Base-by-base conservation (phyloP, 352 stramenopile species). In the Phytophthora europaea region DNA sequence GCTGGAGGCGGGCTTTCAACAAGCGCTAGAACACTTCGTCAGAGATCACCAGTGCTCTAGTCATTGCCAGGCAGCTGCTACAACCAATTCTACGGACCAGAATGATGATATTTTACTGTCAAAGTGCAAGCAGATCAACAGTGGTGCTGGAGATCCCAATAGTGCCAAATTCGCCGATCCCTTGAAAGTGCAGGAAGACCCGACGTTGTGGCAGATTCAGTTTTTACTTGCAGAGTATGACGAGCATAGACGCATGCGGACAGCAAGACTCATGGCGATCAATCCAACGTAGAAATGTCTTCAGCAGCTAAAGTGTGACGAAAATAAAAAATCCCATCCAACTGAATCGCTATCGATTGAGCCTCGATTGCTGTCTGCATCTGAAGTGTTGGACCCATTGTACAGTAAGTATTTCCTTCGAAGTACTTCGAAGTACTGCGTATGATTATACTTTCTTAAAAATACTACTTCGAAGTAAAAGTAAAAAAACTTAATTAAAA, bases 1-100 rank as follows among this genome's bases (percentile, higher is more conserved):
- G 85, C 67, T 92, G 0, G 76, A 90, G 34, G 61, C 51, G 9
- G 85, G 75, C 0, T 76, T 90, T 67, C 48, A 73, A 16, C 56
- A 82, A 31, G 76, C 70, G 20, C 47, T 78, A 6, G 10, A 54
- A 10, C 53, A 70, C 5, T 70, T 64, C 28, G n/a, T 18, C 9
- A 58, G 31, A 4, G 36, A 34, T 18, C 45, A 63, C 15, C 26
- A 66, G 4, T 70, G 52, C 16, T 36, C 23, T 9, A 57, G 40
- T 15, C 23, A 68, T 10, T 63, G 33, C 22, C 38, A 36, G 3
- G 15, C 12, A 22, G 20, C 36, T 26, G 3, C n/a, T 33, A 50
- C 16, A 40, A 52, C 5, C 26, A 22, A 36, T 52, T 28, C 6
- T 26, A 12, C 5, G 22, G n/a, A 53, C 33, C 15, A 12, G 16